Percentiles rank a stretch among this genome's conserved stretches.
Evolutionary conservation across 192 early-diverging fungal genomes (phyloP).

Genomic region (Fimicolochytrium jonesii): DNA sequence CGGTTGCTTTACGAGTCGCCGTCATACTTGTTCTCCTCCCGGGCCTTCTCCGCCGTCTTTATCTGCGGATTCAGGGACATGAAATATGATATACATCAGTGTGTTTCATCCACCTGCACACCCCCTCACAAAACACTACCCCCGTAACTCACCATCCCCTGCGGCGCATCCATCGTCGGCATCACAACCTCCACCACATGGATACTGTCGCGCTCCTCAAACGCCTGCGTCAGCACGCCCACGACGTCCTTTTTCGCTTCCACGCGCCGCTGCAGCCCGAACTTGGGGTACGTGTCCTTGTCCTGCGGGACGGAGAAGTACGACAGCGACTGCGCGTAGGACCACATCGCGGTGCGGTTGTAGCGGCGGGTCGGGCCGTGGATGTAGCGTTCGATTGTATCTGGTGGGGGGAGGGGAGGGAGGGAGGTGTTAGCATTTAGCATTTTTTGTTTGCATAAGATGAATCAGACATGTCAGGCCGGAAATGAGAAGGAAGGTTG

Average conservation of each 20-base stretch:
- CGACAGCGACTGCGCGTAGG: conserved; percentile 42
- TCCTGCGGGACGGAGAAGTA: conserved; percentile 37
- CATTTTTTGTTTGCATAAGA: too few species aligned
- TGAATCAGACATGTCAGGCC: too few species aligned
- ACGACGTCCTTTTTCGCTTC: conserved; percentile 36
- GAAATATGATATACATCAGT: background rate
- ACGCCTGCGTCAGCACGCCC: conserved; percentile 24
- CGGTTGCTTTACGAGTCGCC: conserved; percentile 10
- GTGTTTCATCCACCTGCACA: background rate
- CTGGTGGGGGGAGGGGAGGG: background rate
- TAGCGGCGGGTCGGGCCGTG: conserved; percentile 41
- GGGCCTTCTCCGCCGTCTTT: conserved; percentile 15
- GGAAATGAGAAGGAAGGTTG: too few species aligned
- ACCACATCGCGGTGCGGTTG: conserved; percentile 49
- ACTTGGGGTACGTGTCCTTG: conserved; percentile 15
- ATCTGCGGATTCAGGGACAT: background rate
- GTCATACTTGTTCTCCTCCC: conserved; percentile 20
- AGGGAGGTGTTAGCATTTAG: too few species aligned
- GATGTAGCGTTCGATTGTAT: conserved; percentile 46
- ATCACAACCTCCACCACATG: conserved; percentile 50
- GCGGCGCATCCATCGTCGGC: conserved; percentile 42
- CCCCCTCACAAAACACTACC: background rate
- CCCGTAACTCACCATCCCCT: conserved; percentile 25
- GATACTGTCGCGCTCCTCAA: conserved; percentile 27
- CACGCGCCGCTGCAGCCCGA: conserved; percentile 33